Percentiles rank a stretch among this genome's conserved stretches.
Conservation (phyloP, 163 green algal genomes). For the Prototheca cutis region DNA sequence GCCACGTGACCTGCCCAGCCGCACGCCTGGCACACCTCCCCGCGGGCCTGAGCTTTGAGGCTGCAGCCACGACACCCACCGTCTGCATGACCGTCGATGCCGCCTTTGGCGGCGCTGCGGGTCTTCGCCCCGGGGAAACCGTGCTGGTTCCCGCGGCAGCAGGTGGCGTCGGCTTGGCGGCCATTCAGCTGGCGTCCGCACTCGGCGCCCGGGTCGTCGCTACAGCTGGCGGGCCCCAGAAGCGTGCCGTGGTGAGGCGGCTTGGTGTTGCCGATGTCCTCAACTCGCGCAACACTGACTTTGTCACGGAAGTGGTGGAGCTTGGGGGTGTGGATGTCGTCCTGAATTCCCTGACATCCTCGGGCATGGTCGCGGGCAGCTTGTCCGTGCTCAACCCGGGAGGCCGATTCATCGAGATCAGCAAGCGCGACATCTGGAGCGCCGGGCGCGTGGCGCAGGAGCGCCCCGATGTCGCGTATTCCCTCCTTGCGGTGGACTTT, state of each 20-base stretch:
- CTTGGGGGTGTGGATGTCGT: constrained; percentile 21
- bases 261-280: constrained; percentile 35
- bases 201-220: constrained; percentile 25
- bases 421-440: constrained; percentile 85
- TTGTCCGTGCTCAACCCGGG: constrained; percentile 41
- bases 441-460: constrained; percentile 42
- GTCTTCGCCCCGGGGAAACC: constrained; percentile 10
- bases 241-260: constrained; percentile 54
- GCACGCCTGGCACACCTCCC: constrained; percentile 8
- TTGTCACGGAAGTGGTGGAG: constrained; percentile 30
- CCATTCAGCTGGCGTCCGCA: constrained; percentile 33
- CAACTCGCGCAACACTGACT: constrained; percentile 53
- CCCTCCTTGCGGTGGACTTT: constrained; percentile 79
- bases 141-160: constrained; percentile 64
- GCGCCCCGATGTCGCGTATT: constrained; percentile 65
- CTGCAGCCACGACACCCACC: constrained; percentile 33
- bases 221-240: constrained; percentile 63
- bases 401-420: constrained; percentile 72
- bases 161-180: constrained; percentile 69
- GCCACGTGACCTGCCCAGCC: constrained; percentile 24
- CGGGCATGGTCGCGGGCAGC: constrained; percentile 62
- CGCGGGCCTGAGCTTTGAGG: constrained; percentile 24
- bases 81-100: constrained; percentile 39
- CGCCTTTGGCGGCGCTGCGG: constrained; percentile 15
- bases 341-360: constrained; percentile 76